Evolutionary conservation across 768 basidiomycete genomes (phyloP).

Genomic region (Suillus sp.): DNA sequence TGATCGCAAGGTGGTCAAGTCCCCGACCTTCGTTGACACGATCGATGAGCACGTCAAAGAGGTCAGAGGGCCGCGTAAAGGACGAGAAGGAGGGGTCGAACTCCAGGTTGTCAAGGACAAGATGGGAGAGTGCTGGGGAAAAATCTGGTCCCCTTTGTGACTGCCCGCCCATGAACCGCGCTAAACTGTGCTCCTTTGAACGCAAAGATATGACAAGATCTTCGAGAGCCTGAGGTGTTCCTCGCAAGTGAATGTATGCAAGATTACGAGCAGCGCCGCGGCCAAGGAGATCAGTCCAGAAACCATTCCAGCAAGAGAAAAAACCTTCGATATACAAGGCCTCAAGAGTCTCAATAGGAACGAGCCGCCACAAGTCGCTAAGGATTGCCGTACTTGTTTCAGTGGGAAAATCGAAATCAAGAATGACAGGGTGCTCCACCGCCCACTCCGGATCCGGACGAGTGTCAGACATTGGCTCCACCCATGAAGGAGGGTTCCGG

Average conservation of each 20-base stretch:
- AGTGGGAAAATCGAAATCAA: not conserved
- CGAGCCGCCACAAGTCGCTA: not conserved
- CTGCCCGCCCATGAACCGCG: not conserved
- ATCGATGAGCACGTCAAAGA: slow-evolving; percentile 11
- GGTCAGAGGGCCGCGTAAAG: not conserved
- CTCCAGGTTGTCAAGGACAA: not conserved
- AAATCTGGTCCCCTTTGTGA: not conserved
- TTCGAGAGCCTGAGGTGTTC: not conserved
- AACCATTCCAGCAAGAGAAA: slow-evolving; percentile 1
- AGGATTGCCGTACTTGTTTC: not conserved
- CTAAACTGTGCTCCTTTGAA: not conserved
- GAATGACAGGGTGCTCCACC: not conserved
- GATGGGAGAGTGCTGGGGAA: slow-evolving; percentile 4
- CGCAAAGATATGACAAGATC: slow-evolving; percentile 3
- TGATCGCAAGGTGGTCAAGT: slow-evolving; percentile 1
- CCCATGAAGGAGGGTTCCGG: not conserved
- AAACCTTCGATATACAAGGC: not conserved
- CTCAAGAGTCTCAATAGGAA: not conserved
- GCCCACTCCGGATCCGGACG: not conserved
- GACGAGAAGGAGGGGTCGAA: not conserved
- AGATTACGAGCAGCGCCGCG: slow-evolving; percentile 1
- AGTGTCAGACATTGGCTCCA: not conserved
- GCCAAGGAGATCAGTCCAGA: not conserved
- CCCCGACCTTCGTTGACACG: slow-evolving; percentile 8
- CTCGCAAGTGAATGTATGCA: not conserved